Conservation (phyloP, 2,329 filamentous ascomycete genomes). For the Colletotrichum liaoningense region DNA sequence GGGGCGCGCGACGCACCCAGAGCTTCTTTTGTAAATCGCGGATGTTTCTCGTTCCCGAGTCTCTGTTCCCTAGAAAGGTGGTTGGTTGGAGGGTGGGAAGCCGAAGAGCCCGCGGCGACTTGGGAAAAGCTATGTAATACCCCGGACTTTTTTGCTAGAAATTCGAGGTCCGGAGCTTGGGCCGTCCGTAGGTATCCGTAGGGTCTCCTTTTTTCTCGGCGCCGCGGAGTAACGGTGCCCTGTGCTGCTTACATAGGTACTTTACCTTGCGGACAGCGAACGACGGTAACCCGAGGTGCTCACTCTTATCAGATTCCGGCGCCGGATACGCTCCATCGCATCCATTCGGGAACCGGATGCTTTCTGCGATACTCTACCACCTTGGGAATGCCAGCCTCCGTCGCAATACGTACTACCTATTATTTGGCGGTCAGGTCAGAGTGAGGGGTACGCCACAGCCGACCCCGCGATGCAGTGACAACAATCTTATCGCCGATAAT, state of each 20-base stretch:
- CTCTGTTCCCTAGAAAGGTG: not conserved
- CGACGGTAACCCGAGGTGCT: not conserved
- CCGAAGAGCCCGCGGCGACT: not conserved
- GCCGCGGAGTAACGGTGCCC: not conserved
- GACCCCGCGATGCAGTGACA: constrained; percentile 11
- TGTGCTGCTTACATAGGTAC: not conserved
- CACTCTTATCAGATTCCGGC: not conserved
- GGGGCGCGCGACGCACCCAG: not conserved
- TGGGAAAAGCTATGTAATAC: not conserved
- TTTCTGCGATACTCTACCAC: not conserved
- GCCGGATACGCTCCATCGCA: not conserved
- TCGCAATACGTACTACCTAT: not conserved
- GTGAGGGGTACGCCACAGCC: not conserved
- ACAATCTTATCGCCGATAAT: constrained; percentile 4
- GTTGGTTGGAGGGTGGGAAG: not conserved
- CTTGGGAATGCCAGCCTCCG: not conserved
- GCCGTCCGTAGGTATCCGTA: not conserved
- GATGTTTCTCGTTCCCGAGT: not conserved
- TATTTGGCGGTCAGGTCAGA: not conserved
- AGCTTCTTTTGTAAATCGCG: not conserved
- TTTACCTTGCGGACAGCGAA: not conserved
- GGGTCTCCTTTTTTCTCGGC: not conserved
- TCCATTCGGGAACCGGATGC: too few species aligned
- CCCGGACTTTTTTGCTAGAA: not conserved
- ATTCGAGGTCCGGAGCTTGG: not conserved